phyloP scores from a whole-genome alignment of 345 rosid species.

The Barbarea vulgaris region DNA sequence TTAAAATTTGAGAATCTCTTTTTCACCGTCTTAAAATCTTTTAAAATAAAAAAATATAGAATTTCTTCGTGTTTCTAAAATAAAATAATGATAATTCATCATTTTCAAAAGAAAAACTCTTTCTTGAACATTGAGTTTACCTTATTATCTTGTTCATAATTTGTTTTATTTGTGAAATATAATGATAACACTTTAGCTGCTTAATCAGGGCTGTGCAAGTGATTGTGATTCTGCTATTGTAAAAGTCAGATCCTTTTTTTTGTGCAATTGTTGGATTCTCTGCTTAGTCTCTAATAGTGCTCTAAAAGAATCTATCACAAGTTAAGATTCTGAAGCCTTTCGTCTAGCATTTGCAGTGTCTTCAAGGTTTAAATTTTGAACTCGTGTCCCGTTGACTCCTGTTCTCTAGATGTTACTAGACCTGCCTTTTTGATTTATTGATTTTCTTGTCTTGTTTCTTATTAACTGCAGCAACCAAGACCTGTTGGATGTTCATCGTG shows the following conservation, averaged over 20 bases:
- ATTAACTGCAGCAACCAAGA: slow-evolving; percentile 70
- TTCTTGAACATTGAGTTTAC: no score
- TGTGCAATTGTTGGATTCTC: not conserved
- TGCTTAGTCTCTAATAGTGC: not conserved
- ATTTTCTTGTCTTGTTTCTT: not conserved
- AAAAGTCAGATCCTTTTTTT: not conserved
- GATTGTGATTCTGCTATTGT: no score
- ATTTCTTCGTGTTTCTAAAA: no score
- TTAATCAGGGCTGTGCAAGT: no score
- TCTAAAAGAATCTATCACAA: not conserved
- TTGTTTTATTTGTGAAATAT: not conserved
- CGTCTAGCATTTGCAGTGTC: not conserved
- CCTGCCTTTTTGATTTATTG: not conserved
- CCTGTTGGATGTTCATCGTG: slow-evolving; percentile 76
- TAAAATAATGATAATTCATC: no score
- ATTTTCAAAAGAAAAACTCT: no score
- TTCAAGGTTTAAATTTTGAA: not conserved
- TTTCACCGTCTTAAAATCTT: no score
- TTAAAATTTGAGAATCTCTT: no score
- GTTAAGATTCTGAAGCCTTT: not conserved
- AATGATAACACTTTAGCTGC: not conserved
- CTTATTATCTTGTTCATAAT: not conserved
- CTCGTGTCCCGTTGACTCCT: not conserved
- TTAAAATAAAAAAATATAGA: no score
- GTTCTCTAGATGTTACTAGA: not conserved